Evolutionary conservation across 2,329 filamentous ascomycete species (phyloP), one percentile per base, ranked within the genome.

Genomic region (Sporothrix mexicana): DNA sequence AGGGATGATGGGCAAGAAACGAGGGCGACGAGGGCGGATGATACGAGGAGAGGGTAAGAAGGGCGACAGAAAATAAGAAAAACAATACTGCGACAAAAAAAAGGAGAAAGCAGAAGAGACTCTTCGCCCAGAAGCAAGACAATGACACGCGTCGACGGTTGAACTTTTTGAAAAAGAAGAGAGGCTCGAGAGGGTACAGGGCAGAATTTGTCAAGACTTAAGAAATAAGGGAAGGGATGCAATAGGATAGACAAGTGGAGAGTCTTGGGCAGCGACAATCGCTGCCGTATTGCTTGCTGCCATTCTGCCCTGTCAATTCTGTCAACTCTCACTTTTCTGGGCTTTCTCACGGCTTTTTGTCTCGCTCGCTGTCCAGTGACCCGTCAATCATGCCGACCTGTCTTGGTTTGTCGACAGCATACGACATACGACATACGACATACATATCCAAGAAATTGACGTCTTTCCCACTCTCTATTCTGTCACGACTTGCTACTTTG

Each of bases 101-200:
- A n/a, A n/a, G n/a, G n/a, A n/a, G n/a, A n/a, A n/a, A n/a, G n/a
- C 51, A 8, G 49, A 53, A 1, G 12, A 13, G 51, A 53, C 17
- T 20, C 9, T 53, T 20, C 51, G 7, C 5, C 12, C n/a, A 53
- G 10, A 49, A 49, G 45, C 3, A 10, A 49, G 3, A 62, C 59
- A 62, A 17, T 43, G 57, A 43, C 59, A 62, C n/a, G 59, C 59
- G n/a, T 43, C n/a, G 36, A 62, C 59, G 36, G 59, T 43, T 62
- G 59, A n/a, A 62, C 13, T 20, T 7, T 43, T 62, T 41, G 30
- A 43, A 12, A 7, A 20, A 9, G 30, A n/a, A n/a, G 4, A 13
- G 6, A 15, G 17, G 57, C 8, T 41, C 15, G 36, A 36, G 13
- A 20, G 7, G 8, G 53, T 13, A 9, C 55, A 23, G 23, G 51